Evolutionary conservation across 148 eudicot species (phyloP), one percentile per base, ranked within the genome.

Genomic region (Rhododendron simsii): DNA sequence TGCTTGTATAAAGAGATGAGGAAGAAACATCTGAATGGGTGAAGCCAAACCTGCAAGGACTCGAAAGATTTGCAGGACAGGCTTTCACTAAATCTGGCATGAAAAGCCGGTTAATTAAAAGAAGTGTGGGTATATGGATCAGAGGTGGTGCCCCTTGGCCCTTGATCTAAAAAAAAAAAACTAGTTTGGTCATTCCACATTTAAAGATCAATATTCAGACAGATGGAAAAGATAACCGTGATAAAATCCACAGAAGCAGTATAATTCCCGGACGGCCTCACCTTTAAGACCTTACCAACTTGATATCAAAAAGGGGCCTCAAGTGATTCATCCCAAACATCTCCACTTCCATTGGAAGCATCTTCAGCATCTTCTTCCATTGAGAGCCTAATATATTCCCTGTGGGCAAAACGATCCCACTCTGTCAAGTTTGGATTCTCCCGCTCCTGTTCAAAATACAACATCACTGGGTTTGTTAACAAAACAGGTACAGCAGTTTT

Each of bases 301-400:
- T 69, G 33, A 73, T 85, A 85, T 96, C 90, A 96, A 87, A 96
- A 96, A 79, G 99, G 99, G 87, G 98, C 98, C 90, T 96, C 99
- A 48, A 94, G 95, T 79, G 99, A 93, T 90, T 96, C 99, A 88
- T 96, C 99, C 99, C 99, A 96, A 48, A 94, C 96, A 91, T 96
- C 98, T 61, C 96, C 99, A 92, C 99, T 96, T 85, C 99, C 99
- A 87, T 94, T 96, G 28, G 99, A 95, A 86, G 95, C 98, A 90
- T 96, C 99, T 88, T 96, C 99, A 85, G 94, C 99, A 91, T 96
- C 99, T 89, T 96, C 99, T 91, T 96, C 99, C 99, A 96, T 96
- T 15, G 99, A 96, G 48, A 96, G 96, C 91, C 98, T 93, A 81
- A 96, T 96, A 87, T 96, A 96, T 89, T 96, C 99, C 87, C 99